A percentile compares a stretch with the other conserved stretches of the same genome.
Conservation (phyloP, 306 rosid species). For the Adenanthera pavonina region DNA sequence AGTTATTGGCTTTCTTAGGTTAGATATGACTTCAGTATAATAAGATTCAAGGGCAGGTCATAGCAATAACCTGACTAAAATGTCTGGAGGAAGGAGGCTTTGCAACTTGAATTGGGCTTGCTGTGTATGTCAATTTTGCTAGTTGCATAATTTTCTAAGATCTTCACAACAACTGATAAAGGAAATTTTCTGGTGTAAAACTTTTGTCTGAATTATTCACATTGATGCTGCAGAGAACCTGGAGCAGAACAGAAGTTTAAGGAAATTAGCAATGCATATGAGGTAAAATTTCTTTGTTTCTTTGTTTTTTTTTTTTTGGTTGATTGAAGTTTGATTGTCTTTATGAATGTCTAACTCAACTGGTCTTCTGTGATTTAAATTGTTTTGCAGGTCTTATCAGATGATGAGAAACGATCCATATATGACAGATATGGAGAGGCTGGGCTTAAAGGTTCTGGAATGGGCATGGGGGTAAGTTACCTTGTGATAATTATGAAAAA, state of each 20-base stretch:
- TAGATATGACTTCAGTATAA: background rate
- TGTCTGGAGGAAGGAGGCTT: constrained; percentile 13
- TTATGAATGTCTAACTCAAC: constrained; percentile 17
- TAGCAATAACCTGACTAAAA: background rate
- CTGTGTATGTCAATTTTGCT: constrained; percentile 15
- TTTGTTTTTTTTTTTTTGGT: background rate
- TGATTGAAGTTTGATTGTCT: constrained; percentile 34
- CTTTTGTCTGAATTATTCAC: constrained; percentile 21
- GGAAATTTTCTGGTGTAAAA: background rate
- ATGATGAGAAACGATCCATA: constrained; percentile 85
- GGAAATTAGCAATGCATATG: constrained; percentile 95
- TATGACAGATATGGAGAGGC: constrained; percentile 97
- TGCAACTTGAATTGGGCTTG: constrained; percentile 8
- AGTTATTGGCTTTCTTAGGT: background rate
- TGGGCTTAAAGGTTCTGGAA: constrained; percentile 90
- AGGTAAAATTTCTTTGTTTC: constrained; percentile 56
- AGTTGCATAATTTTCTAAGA: constrained; percentile 15
- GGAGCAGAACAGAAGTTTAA: constrained; percentile 93
- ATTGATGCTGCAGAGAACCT: constrained; percentile 69
- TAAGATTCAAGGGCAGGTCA: constrained; percentile 11
- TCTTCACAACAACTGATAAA: background rate
- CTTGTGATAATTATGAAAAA: constrained; percentile 29
- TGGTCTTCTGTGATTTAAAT: constrained; percentile 23
- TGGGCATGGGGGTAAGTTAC: constrained; percentile 84
- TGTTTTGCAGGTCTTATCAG: constrained; percentile 80